Conservation (phyloP, 2,329 filamentous ascomycete genomes). For the Amauroascus niger region DNA sequence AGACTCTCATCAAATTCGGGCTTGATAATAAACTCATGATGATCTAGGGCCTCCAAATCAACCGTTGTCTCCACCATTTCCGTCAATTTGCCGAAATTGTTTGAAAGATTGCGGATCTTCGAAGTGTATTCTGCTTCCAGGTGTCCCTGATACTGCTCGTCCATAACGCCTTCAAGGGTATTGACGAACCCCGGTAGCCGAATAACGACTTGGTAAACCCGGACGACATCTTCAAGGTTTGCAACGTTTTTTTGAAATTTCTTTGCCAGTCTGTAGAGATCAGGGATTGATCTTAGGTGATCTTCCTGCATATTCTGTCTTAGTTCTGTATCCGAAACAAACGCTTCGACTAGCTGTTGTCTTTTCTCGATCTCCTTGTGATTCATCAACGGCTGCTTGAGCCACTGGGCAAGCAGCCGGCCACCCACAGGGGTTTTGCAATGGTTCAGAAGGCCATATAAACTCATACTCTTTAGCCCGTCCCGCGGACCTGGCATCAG, state of each 20-base stretch:
- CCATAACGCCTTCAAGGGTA: conserved; percentile 87
- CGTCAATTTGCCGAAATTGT: conserved; percentile 73
- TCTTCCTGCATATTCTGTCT: conserved; percentile 95
- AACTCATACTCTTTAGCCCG: conserved; percentile 92
- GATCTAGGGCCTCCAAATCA: conserved; percentile 86
- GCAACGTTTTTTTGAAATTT: conserved; percentile 88
- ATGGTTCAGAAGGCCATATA: conserved; percentile 89
- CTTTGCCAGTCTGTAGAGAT: conserved; percentile 86
- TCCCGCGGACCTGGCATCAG: conserved; percentile 93
- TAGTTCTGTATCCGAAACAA: conserved; percentile 83
- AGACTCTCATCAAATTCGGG: conserved; percentile 90
- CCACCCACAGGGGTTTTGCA: conserved; percentile 95
- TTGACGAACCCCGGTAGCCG: conserved; percentile 81
- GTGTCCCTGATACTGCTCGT: conserved; percentile 80
- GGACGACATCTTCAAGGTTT: conserved; percentile 88
- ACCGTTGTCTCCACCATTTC: conserved; percentile 99
- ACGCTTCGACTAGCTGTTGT: conserved; percentile 90
- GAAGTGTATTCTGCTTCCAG: conserved; percentile 79
- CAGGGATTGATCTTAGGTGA: conserved; percentile 83
- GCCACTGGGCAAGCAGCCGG: conserved; percentile 82
- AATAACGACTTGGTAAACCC: conserved; percentile 89
- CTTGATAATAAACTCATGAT: conserved; percentile 98
- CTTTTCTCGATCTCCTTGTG: conserved; percentile 78
- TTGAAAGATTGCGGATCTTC: conserved; percentile 66
- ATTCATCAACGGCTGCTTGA: conserved; percentile 95